These are phyloP conservation scores for Neoarthrinium moseri DNA, from an alignment of 2,329 filamentous ascomycete species.

Conservation along the genomic window DNA sequence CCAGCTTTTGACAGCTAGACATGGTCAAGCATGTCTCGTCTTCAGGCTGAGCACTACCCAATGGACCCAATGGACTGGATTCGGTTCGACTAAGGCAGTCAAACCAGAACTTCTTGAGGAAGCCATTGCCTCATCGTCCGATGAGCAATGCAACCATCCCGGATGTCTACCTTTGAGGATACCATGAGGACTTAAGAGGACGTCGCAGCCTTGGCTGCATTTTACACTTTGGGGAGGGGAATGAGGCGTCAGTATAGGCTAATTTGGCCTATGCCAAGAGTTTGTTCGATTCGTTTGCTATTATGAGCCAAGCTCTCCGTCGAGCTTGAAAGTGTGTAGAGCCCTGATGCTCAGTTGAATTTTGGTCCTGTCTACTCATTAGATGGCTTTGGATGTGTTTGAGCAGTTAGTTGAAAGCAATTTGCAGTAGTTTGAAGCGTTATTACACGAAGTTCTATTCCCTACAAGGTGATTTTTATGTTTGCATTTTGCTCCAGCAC, in stretches of 20 bases:
- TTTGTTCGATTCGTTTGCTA: background rate
- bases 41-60: background rate
- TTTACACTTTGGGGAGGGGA: background rate
- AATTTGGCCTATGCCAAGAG: background rate
- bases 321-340: constrained; percentile 1
- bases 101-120: no score
- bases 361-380: no score
- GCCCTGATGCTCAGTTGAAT: background rate
- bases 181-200: constrained; percentile 1
- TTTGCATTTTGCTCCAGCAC: no score
- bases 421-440: no score
- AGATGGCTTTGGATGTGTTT: background rate
- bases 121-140: no score
- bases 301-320: background rate
- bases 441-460: no score
- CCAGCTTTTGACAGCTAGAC: background rate
- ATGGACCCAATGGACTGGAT: background rate
- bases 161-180: constrained; percentile 5
- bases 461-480: no score
- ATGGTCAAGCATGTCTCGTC: background rate
- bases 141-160: background rate
- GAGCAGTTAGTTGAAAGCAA: no score
- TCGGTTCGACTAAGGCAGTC: no score
- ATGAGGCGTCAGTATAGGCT: background rate
- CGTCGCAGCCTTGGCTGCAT: constrained; percentile 6